Base-by-base conservation (phyloP, 2,329 filamentous ascomycete species). In the Fusarium sp. region DNA sequence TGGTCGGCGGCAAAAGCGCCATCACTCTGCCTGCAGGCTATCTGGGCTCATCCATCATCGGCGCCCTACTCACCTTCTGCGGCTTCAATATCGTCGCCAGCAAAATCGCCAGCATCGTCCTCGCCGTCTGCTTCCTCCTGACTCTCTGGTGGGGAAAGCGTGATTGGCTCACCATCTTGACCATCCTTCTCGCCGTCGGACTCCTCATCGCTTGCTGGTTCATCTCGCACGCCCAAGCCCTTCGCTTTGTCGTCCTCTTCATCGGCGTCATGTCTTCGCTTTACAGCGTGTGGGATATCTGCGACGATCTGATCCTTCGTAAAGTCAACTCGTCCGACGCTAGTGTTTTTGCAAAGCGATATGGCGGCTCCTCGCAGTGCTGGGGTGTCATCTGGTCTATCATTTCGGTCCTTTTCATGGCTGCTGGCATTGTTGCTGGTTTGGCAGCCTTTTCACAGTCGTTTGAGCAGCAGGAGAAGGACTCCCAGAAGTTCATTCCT, bases 201-300 rank as follows among this genome's bases (percentile, higher is more conserved):
- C 77, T 94, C 73, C 78, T 94, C 26, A 82, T 94, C 3, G 92
- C 84, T 1, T 93, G 89, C 76, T 94, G 92, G 92, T 94, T 94
- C 78, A 93, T 94, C 74, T 85, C 86, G 6, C 91, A 94, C 77
- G 92, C 91, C 1, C 88, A 93, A 78, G 86, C 92, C 6, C 79
- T 94, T 77, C 84, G 91, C 62, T 94, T 91, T 75, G 86, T 93
- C 52, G 90, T 92, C 53, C 84, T 94, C 28, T 94, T 94, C 74
- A 93, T 94, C 65, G 92, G 92, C 41, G 92, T 94, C 72, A 94
- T 94, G 92, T 92, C 89, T 9, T 90, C 89, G 3, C 85, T 94
- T 2, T 94, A 94, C 79, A 92, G 90, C 69, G 91, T 92, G 8
- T 94, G 92, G 92, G 92, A 94, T 82, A 94, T 94, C 71, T 94